Evolutionary conservation across 75 land plant genomes (phyloP).

Genomic region (Selaginella moellendorffii): DNA sequence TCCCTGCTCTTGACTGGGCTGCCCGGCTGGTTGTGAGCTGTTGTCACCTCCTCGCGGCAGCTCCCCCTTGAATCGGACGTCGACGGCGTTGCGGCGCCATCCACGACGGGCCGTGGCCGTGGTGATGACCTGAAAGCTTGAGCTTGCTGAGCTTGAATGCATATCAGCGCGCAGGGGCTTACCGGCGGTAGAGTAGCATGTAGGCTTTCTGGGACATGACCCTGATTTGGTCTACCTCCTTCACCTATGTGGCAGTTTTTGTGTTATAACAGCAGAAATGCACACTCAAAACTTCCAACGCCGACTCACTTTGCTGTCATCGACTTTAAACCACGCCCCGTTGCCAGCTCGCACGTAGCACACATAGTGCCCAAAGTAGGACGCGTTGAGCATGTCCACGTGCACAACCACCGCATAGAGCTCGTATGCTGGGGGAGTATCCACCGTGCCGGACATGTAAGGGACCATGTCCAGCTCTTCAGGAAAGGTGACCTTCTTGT

Average conservation of each 20-base stretch:
- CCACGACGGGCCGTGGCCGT: too few relatives aligned
- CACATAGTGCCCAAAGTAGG: constrained; percentile 67
- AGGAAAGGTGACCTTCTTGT: constrained; percentile 53
- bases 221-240: constrained; percentile 37
- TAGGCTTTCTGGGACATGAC: constrained; percentile 71
- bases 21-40: too few relatives aligned
- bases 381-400: constrained; percentile 57
- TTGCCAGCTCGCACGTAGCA: constrained; percentile 57
- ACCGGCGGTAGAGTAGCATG: constrained; percentile 63
- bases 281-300: background rate
- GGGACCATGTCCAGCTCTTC: constrained; percentile 60
- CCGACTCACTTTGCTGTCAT: constrained; percentile 50
- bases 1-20: too few relatives aligned
- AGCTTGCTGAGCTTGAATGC: too few relatives aligned
- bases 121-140: too few relatives aligned
- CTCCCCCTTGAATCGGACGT: too few relatives aligned
- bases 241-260: constrained; percentile 32
- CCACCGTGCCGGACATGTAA: constrained; percentile 52
- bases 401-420: constrained; percentile 76
- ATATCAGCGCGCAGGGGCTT: too few relatives aligned
- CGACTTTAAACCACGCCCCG: constrained; percentile 58
- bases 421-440: constrained; percentile 49
- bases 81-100: too few relatives aligned
- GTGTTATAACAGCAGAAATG: background rate
- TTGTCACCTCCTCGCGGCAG: too few relatives aligned